These are phyloP conservation scores for Salix purpurea DNA, from an alignment of 345 rosid species.

Conservation along the genomic window DNA sequence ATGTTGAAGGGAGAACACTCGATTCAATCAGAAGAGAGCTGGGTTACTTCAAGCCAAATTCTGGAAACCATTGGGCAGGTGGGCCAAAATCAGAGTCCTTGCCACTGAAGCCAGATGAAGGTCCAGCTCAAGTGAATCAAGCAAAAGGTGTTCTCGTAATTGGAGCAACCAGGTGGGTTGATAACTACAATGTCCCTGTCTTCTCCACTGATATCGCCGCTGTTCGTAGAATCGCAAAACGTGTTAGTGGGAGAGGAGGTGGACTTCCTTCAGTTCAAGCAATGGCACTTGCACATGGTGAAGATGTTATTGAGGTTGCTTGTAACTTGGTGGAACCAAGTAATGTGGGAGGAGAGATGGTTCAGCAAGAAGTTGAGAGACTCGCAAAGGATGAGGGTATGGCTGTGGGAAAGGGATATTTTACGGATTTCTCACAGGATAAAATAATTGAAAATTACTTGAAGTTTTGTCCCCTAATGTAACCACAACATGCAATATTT, in stretches of 20 bases:
- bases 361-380: constrained; percentile 68
- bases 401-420: constrained; percentile 71
- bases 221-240: constrained; percentile 59
- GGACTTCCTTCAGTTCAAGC: constrained; percentile 86
- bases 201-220: constrained; percentile 47
- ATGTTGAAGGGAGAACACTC: constrained; percentile 51
- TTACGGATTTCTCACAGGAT: constrained; percentile 64
- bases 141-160: constrained; percentile 61
- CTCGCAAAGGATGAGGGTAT: constrained; percentile 56
- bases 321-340: constrained; percentile 82
- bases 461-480: constrained; percentile 25
- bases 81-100: constrained; percentile 44
- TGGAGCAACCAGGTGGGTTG: constrained; percentile 80
- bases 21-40: constrained; percentile 80
- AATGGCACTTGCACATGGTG: constrained; percentile 75
- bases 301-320: constrained; percentile 69
- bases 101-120: constrained; percentile 60
- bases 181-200: constrained; percentile 78
- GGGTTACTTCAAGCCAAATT: constrained; percentile 82
- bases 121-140: constrained; percentile 50
- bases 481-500: constrained; percentile 4
- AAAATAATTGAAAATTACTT: constrained; percentile 47
- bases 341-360: constrained; percentile 61
- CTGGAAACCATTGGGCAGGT: constrained; percentile 69
- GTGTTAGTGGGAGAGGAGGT: constrained; percentile 71